A percentile compares a stretch with the other conserved stretches of the same genome.
Evolutionary conservation across 129 eudicot genomes (phyloP).

Genomic region (Deinandra increscens): DNA sequence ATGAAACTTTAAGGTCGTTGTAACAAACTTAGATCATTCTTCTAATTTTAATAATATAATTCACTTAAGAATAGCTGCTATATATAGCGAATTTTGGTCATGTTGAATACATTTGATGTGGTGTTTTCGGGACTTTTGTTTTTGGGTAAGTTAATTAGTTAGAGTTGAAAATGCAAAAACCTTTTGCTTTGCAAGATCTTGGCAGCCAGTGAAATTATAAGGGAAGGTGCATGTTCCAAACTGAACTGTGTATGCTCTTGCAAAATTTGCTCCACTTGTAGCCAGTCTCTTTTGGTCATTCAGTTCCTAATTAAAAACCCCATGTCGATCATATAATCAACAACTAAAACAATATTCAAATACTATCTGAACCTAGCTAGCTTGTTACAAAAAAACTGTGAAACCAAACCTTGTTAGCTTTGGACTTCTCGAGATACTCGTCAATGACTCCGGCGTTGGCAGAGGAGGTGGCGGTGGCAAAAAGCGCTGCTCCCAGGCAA

Average conservation of each 20-base stretch:
- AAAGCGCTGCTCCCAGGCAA: conserved; percentile 78
- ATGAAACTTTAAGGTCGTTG: too few species aligned
- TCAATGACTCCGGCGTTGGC: conserved; percentile 87
- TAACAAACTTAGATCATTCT: too few species aligned
- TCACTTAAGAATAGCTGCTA: background rate
- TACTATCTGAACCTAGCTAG: too few species aligned
- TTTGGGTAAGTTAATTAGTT: too few species aligned
- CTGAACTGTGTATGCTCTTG: conserved; percentile 89
- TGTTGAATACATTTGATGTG: background rate
- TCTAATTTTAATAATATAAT: too few species aligned
- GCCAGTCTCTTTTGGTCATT: conserved; percentile 97
- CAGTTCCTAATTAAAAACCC: too few species aligned
- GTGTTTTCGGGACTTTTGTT: too few species aligned
- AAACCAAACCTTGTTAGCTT: conserved; percentile 88
- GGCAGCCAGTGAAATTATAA: conserved; percentile 99
- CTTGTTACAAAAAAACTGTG: too few species aligned
- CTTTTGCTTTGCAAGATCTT: conserved; percentile 98
- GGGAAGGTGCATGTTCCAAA: conserved; percentile 98
- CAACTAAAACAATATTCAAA: too few species aligned
- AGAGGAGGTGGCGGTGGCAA: conserved; percentile 52
- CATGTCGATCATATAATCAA: too few species aligned
- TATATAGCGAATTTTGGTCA: too few species aligned
- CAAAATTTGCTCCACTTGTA: conserved; percentile 95
- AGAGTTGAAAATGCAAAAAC: conserved; percentile 28
- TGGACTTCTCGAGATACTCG: conserved; percentile 79